Base-by-base conservation (phyloP, 2,329 filamentous ascomycete species). In the Monilinia vaccinii-corymbosi region DNA sequence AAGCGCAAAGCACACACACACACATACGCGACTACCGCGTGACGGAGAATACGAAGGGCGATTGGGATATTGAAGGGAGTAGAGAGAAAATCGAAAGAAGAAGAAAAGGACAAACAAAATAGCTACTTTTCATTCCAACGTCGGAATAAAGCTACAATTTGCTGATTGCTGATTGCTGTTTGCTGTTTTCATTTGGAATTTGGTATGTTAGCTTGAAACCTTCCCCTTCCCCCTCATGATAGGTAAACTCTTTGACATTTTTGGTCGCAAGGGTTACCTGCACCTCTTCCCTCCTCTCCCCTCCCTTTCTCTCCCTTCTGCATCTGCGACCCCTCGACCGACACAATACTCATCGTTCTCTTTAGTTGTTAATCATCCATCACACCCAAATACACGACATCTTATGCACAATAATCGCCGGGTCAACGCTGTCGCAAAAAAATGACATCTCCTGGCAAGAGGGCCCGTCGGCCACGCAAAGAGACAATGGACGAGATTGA, bases 401-500 rank as follows among this genome's bases (percentile, higher is more conserved):
- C 31, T 44, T 21, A 59, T 59, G 57, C 57, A 52, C 28, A 45
- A 36, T 31, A 47, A 59, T 53, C 48, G 53, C 42, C 47, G 40
- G 31, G 42, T 53, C 40, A 59, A 53, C 32, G 50, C 42, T 47
- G 40, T 53, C 57, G 48, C 60, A 60, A 60, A 55, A 70, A 57
- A 55, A 76, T 76, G 74, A 73, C 74, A 62, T 69, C 73, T 45
- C 74, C 75, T 49, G 71, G 71, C 11, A 77, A 74, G 65, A 70
- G 74, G 63, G 69, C 68, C 18, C 68, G 72, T 58, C 72, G 75
- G 64, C 67, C 69, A 62, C 69, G 70, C 61, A 72, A 73, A 64
- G 73, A 73, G 51, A 62, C 65, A 21, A 69, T 66, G 40, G 67
- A 66, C 57, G 56, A 65, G 56, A 53, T 65, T 58, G 70, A 71